phyloP scores from a whole-genome alignment of 768 basidiomycete genomes.

The Sarcomyxa edulis region DNA sequence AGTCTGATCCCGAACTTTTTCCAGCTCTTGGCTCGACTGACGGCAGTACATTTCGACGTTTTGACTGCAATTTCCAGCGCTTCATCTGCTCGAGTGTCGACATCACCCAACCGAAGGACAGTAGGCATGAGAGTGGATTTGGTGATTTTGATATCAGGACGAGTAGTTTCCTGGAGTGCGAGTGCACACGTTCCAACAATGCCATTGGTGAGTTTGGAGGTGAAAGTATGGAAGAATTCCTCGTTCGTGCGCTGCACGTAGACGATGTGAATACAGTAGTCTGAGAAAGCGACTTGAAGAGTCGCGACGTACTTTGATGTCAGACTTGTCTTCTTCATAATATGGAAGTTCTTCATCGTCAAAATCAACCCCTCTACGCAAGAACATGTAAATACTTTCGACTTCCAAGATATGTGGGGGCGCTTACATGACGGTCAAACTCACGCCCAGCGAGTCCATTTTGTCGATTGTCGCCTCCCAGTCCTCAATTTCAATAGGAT shows the following conservation, averaged over 20 bases:
- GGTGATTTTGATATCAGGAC: conserved; percentile 60
- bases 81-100: conserved; percentile 58
- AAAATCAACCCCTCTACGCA: conserved; percentile 79
- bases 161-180: conserved; percentile 55
- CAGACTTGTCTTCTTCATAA: conserved; percentile 61
- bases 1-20: conserved; percentile 63
- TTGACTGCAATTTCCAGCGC: conserved; percentile 72
- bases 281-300: neutral
- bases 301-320: conserved; percentile 57
- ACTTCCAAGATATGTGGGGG: conserved; percentile 1
- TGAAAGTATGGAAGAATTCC: conserved; percentile 53
- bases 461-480: conserved; percentile 67
- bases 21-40: conserved; percentile 65
- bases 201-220: conserved; percentile 36
- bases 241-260: conserved; percentile 66
- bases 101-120: conserved; percentile 75
- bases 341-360: conserved; percentile 65
- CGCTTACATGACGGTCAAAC: conserved; percentile 71
- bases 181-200: conserved; percentile 59
- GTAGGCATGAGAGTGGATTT: conserved; percentile 65
- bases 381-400: neutral
- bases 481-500: conserved; percentile 64
- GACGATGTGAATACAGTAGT: neutral
- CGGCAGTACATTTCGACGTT: conserved; percentile 74
- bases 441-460: conserved; percentile 54